Evolutionary conservation across 805 yeast species (phyloP), one percentile per base, ranked within the genome.

Genomic region (Yamadazyma insecticola): DNA sequence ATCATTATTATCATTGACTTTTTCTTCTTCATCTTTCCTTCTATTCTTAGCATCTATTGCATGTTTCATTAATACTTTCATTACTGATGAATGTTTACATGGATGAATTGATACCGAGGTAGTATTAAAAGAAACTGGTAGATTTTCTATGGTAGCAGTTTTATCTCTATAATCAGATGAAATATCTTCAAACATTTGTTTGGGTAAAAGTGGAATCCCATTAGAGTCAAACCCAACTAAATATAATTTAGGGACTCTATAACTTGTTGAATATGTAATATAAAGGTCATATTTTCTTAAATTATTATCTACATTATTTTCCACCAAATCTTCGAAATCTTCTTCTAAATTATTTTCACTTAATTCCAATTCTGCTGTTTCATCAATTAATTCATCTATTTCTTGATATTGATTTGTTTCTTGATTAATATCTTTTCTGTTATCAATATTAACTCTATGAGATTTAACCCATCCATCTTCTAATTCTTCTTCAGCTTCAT

Each of bases 181-280:
- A 27, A 92, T 87, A 56, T 92, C 98, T 51, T 90, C 94, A 60
- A 89, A 88, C 97, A 92, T 92, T 48, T 83, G 81, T 20, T 77
- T 70, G 2, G 97, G 96, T 19, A 83, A 66, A 23, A 92, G 63
- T 2, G 97, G 98, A 11, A 78, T 70, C 0, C 98, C 97, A 39
- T 82, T 76, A 8, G 78, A 68, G 49, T 77, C 79, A 62, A 77
- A 92, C 0, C 98, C 98, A 10, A 86, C 87, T 24, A 92, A 62
- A 50, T 88, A 92, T 73, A 94, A 70, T 63, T 92, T 88, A 17
- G 98, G 98, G 4, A 92, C 98, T 26, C 97, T 71, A 53, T 92
- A 92, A 1, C 96, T 83, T 0, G 98, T 90, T 8, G 96, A 86
- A 56, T 92, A 92, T 3, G 94, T 76, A 47, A 92, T 88, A 63